These are phyloP conservation scores for Penicillium rolfsii DNA, from an alignment of 2,329 filamentous ascomycete species.

Conservation along the genomic window DNA sequence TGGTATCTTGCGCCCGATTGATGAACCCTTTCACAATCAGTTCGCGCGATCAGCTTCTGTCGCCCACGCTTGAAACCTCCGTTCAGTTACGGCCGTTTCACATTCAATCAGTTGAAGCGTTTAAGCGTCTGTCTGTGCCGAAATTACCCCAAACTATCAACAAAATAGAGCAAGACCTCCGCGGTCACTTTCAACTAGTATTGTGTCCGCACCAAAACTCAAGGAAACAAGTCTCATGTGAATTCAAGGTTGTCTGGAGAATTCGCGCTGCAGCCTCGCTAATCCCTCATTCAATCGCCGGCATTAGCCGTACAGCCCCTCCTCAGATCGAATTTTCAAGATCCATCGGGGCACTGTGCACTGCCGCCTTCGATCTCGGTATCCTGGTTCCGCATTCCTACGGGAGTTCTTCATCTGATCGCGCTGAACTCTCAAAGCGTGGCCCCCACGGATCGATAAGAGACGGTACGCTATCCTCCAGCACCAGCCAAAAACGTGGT, in stretches of 20 bases:
- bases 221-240: conserved; percentile 8
- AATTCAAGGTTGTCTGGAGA: conserved; percentile 4
- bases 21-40: conserved; percentile 5
- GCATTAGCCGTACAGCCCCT: neutral
- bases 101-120: conserved; percentile 7
- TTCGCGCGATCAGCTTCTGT: conserved; percentile 18
- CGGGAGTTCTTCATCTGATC: neutral
- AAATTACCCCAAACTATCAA: neutral
- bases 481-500: conserved; percentile 4
- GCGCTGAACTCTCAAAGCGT: neutral
- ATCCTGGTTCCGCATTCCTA: neutral
- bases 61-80: conserved; percentile 25
- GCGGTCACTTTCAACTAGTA: neutral
- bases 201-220: neutral
- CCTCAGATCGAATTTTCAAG: neutral
- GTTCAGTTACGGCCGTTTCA: conserved; percentile 27
- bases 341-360: neutral
- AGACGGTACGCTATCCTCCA: conserved; percentile 1
- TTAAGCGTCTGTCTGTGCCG: neutral
- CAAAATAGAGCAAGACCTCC: neutral
- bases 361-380: neutral
- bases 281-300: conserved; percentile 1
- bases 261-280: neutral
- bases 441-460: conserved; percentile 8
- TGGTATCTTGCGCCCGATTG: conserved; percentile 4